Conservation (phyloP, 345 rosid species). For the Combretum micranthum region DNA sequence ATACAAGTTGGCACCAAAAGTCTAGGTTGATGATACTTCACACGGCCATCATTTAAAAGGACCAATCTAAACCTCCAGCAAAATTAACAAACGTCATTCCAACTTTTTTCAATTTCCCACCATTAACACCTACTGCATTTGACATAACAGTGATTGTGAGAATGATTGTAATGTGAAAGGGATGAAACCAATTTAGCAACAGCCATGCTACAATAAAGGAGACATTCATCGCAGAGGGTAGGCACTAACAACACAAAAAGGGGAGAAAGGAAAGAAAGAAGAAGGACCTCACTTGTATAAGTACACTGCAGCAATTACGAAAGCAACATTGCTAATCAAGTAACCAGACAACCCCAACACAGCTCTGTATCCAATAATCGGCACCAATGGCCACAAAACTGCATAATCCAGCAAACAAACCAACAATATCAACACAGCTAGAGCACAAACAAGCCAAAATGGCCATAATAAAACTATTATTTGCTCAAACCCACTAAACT, state of each 20-base stretch:
- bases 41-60: too few relatives aligned
- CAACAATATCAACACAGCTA: background rate
- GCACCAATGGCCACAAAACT: conserved; percentile 73
- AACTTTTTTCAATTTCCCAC: too few relatives aligned
- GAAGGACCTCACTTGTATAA: conserved; percentile 22
- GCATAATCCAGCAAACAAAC: conserved; percentile 13
- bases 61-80: background rate
- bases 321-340: conserved; percentile 55
- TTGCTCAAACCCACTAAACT: too few relatives aligned
- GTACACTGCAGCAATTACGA: conserved; percentile 32
- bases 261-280: background rate
- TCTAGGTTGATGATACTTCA: too few relatives aligned
- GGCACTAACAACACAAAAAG: background rate
- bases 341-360: conserved; percentile 78
- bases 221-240: background rate
- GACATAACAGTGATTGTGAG: too few relatives aligned
- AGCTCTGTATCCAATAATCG: conserved; percentile 65
- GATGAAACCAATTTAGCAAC: background rate
- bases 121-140: too few relatives aligned
- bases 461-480: too few relatives aligned
- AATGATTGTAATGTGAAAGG: too few relatives aligned
- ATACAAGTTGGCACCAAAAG: too few relatives aligned
- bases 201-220: background rate
- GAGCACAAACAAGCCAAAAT: background rate
- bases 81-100: background rate